A percentile compares a stretch with the other conserved stretches of the same genome.
Conservation (phyloP, 1,139 yeast species). For the Pichia sp. region DNA sequence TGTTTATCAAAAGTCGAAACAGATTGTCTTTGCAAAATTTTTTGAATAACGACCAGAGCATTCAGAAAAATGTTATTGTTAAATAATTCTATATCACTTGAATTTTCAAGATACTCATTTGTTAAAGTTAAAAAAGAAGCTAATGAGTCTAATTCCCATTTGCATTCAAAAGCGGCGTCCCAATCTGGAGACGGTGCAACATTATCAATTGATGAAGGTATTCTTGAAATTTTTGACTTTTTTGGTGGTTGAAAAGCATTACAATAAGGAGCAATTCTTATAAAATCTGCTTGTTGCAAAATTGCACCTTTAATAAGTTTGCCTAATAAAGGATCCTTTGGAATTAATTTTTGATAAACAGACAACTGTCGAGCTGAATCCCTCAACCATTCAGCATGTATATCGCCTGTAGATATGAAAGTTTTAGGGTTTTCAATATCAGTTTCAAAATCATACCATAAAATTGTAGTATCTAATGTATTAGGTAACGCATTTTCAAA, state of each 20-base stretch:
- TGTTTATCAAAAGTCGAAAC: slow-evolving; percentile 52
- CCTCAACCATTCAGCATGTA: slow-evolving; percentile 85
- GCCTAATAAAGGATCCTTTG: slow-evolving; percentile 44
- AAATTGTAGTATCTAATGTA: slow-evolving; percentile 79
- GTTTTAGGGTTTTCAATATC: slow-evolving; percentile 38
- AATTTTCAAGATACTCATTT: slow-evolving; percentile 58
- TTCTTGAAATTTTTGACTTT: slow-evolving; percentile 46
- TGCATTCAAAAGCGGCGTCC: slow-evolving; percentile 76
- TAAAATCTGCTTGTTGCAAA: slow-evolving; percentile 64
- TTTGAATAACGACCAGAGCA: slow-evolving; percentile 50
- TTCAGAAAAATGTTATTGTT: slow-evolving; percentile 49
- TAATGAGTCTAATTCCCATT: slow-evolving; percentile 80
- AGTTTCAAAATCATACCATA: slow-evolving; percentile 45
- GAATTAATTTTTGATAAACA: slow-evolving; percentile 60
- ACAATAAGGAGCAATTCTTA: slow-evolving; percentile 67
- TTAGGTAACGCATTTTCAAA: slow-evolving; percentile 84
- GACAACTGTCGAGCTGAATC: slow-evolving; percentile 82
- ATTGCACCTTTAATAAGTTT: slow-evolving; percentile 70
- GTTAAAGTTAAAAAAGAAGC: slow-evolving; percentile 75
- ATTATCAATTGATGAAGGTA: slow-evolving; percentile 52
- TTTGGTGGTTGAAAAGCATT: slow-evolving; percentile 89
- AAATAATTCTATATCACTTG: slow-evolving; percentile 47
- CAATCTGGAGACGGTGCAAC: slow-evolving; percentile 71
- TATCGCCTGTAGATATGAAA: slow-evolving; percentile 84
- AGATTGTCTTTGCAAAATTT: slow-evolving; percentile 55